Base-by-base conservation (phyloP, 805 yeast species). In the Schwanniomyces pseudopolymorphus region DNA sequence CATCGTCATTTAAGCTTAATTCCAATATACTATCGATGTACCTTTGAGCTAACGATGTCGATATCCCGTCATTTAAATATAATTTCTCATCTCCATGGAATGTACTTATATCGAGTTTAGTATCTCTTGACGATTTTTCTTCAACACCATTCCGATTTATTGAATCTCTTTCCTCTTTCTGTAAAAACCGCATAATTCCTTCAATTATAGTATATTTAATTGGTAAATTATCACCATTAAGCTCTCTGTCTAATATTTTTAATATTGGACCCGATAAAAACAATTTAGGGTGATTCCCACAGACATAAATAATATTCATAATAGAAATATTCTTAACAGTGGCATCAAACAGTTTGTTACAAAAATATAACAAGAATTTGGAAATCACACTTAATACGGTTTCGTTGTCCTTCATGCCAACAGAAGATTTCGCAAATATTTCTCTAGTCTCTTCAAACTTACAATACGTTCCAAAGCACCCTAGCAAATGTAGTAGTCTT, bases 381-480 rank as follows among this genome's bases (percentile, higher is more conserved):
- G 85, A 71, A 3, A 86, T 71, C 36, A 84, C 69, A 43, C 86
- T 81, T 11, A 75, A 66, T 0, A 84, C 69, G 1, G 85, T 71
- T 52, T 84, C 92, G 6, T 69, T 74, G 0, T 67, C 70, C 40
- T 71, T 74, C 51, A 80, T 55, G 0, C 77, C 77, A 11, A 80
- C 39, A 2, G 59, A 59, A 19, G 77, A 57, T 7, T 60, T 60
- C 11, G 63, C 27, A 51, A 83, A 80, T 1, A 71, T 43, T 0
- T 59, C 62, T 13, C 75, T 58, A 40, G 71, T 64, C 4, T 59
- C 61, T 45, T 81, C 86, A 45, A 88, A 75, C n/a, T 79, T 66
- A 52, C 94, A 87, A 52, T 76, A 78, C 39, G 84, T 73, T 0
- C 91, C 95, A 65, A 89, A 81, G 37, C 79, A 77, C 0, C 96